phyloP scores from a whole-genome alignment of 352 stramenopile species.

The Albugo laibachii region DNA sequence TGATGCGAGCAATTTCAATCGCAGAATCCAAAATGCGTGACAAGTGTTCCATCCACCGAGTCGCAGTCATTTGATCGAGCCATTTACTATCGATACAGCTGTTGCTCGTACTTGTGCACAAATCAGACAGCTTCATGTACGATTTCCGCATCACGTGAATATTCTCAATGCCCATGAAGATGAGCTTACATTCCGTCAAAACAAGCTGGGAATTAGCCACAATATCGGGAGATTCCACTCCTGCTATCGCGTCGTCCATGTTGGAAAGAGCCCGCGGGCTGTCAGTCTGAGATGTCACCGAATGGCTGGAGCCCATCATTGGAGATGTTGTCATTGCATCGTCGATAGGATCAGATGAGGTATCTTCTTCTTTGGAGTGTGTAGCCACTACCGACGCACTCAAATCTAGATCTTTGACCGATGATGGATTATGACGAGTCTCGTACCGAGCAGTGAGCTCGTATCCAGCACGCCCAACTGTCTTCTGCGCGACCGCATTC shows the following conservation, averaged over 20 bases:
- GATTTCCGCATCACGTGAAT: constrained; percentile 83
- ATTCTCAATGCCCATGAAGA: constrained; percentile 85
- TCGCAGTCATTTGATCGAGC: constrained; percentile 50
- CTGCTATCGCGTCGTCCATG: constrained; percentile 15
- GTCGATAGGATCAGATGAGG: background rate
- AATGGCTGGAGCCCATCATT: constrained; percentile 7
- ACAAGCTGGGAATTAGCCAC: constrained; percentile 6
- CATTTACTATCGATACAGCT: constrained; percentile 56
- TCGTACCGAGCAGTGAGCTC: constrained; percentile 77
- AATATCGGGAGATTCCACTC: too few relatives aligned
- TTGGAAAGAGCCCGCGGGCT: constrained; percentile 9
- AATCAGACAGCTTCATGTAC: constrained; percentile 53
- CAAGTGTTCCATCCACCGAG: constrained; percentile 57
- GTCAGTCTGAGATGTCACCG: constrained; percentile 2
- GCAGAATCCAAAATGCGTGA: constrained; percentile 61
- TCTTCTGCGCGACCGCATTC: constrained; percentile 81
- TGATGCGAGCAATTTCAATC: constrained; percentile 64
- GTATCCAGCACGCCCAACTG: constrained; percentile 69
- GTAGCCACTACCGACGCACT: background rate
- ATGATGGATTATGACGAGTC: constrained; percentile 32
- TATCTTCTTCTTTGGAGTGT: background rate
- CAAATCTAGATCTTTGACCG: constrained; percentile 26
- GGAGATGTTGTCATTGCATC: background rate
- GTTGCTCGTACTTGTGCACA: constrained; percentile 38
- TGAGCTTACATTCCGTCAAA: constrained; percentile 61